Evolutionary conservation across 345 rosid species (phyloP).

Genomic region (Hibiscus tridactylites): DNA sequence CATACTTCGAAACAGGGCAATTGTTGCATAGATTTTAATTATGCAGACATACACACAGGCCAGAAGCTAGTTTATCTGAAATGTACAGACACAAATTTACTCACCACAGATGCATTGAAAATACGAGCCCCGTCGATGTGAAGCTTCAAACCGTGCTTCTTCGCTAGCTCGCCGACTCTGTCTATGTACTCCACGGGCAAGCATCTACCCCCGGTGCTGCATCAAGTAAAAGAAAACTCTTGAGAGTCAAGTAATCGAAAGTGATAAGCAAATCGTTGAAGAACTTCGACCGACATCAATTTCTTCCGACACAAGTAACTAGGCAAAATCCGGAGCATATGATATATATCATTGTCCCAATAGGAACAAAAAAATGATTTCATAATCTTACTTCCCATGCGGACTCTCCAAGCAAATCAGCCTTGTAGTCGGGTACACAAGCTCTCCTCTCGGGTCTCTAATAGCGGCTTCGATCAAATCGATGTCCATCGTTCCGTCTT

Average conservation of each 20-base stretch:
- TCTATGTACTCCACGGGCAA: slow-evolving; percentile 62
- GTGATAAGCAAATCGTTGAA: not conserved
- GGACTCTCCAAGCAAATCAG: slow-evolving; percentile 89
- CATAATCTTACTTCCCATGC: slow-evolving; percentile 71
- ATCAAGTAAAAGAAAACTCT: slow-evolving; percentile 9
- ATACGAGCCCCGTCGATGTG: slow-evolving; percentile 98
- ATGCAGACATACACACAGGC: not conserved
- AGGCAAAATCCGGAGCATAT: not conserved
- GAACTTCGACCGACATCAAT: not conserved
- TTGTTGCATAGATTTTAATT: not conserved
- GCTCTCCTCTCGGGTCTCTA: slow-evolving; percentile 59
- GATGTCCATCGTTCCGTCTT: slow-evolving; percentile 82
- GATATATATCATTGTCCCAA: not conserved
- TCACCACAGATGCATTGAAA: slow-evolving; percentile 83
- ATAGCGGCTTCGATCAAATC: slow-evolving; percentile 68
- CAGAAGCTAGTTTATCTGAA: not conserved
- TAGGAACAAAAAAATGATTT: not conserved
- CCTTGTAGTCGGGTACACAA: slow-evolving; percentile 76
- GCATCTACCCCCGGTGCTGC: slow-evolving; percentile 87
- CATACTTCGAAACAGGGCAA: not conserved
- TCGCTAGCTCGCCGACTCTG: slow-evolving; percentile 70
- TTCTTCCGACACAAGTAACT: not conserved
- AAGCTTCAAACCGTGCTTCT: slow-evolving; percentile 78
- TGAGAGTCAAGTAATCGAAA: not conserved
- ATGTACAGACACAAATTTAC: slow-evolving; percentile 15